Base-by-base conservation (phyloP, 129 eudicot genomes). In the Tanacetum coccineum region DNA sequence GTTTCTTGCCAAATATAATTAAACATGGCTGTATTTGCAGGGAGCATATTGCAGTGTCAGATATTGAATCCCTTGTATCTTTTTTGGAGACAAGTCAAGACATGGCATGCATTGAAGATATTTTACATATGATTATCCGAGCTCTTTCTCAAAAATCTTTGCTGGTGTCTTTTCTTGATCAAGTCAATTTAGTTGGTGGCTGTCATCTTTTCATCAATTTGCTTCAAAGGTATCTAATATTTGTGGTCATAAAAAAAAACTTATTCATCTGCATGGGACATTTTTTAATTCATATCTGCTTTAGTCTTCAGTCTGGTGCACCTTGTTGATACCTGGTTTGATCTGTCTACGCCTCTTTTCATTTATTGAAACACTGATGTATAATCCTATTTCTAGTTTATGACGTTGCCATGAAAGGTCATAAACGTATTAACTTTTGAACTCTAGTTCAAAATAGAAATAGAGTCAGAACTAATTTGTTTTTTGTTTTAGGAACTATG, bases 121-220 rank as follows among this genome's bases (percentile, higher is more conserved):
- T 83, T 78, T 76, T 94, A 52, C 89, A 89, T 73, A 94, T 94
- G 99, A 82, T 94, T 40, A 76, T 94, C 55, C 95, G 99, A 42
- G 90, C 97, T 68, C 87, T 94, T 78, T 87, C 99, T 65, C 88
- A 89, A 70, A 89, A 84, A 78, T 72, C 86, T 55, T 66, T 89
- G 68, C 87, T 94, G 51, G 88, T 84, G 22, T 82, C 95, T 59
- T 89, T 94, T 79, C 83, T 94, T 54, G 99, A 89, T 54, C 95
- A 89, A 80, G 81, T 89, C 72, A 77, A 87, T 80, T 65, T 67
- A 70, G 78, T 85, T 45, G 91, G 99, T 56, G 97, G 97, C 69
- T 94, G 97, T 76, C 95, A 87, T 78, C 83, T 94, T 62, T 94
- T 94, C 82, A 67, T 89, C 67, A 89, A 94, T 87, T 87, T 94